Base-by-base conservation (phyloP, 2,329 filamentous ascomycete genomes). In the Ophiostoma australiae region DNA sequence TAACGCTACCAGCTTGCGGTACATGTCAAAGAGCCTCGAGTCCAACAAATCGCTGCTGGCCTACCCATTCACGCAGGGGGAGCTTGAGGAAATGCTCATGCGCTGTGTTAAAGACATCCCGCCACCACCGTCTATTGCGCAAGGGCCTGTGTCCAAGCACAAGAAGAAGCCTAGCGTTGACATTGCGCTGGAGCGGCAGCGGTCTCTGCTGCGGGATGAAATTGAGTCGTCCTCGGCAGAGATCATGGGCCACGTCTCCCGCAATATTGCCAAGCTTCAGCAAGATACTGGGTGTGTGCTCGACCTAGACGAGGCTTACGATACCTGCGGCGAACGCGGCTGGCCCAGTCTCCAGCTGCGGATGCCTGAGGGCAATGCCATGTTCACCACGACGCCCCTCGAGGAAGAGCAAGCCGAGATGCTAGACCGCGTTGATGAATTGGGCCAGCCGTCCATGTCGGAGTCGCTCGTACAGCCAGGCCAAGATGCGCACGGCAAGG, bases 1-100 rank as follows among this genome's bases (percentile, higher is more conserved):
- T 74, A 86, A 84, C 73, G 78, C 85, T 48, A 84, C 84, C 31
- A 84, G 83, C 73, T 79, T 84, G 70, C 79, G 81, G 41, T 83
- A 84, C 75, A 76, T 86, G 35, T 80, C 83, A 27, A 80, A 80
- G 73, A 81, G 81, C 69, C 76, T 85, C 37, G 79, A 80, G 70
- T 75, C 78, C 41, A 85, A 83, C 75, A 76, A 73, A 7, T 80
- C 79, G 13, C 80, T 85, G n/a, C 76, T 81, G 52, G 79, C 81
- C 58, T 84, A 84, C 68, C 81, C 82, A 0, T 74, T 80, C 13
- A 69, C 75, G 4, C 31, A 61, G 7, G 73, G 73, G 5, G 78
- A 80, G 70, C 75, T 76, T 13, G 74, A 75, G 20, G 74, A 75
- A 7, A 75, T 79, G 37, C 72, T 76, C 17, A 44, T 69, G 35